phyloP scores from a whole-genome alignment of 306 rosid genomes.

The Sesbania bispinosa region DNA sequence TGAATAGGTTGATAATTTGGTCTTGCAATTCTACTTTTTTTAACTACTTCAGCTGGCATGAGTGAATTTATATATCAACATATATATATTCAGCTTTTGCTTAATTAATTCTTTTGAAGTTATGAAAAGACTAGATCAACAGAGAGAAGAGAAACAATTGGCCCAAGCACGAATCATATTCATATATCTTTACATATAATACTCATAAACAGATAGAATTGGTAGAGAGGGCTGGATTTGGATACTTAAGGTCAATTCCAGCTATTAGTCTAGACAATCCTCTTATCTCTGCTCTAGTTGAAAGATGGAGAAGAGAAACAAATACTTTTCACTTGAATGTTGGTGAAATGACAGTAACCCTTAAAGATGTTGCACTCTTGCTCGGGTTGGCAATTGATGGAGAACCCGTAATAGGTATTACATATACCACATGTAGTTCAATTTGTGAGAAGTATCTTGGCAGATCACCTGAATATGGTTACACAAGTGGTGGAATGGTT shows the following conservation, averaged over 20 bases:
- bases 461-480: constrained; percentile 72
- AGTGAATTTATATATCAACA: no score
- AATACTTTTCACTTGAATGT: constrained; percentile 97
- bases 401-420: constrained; percentile 89
- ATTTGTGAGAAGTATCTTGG: constrained; percentile 92
- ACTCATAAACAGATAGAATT: constrained; percentile 66
- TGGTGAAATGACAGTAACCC: constrained; percentile 94
- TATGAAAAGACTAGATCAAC: not conserved
- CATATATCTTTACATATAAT: no score
- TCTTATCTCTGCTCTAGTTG: constrained; percentile 93
- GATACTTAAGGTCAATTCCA: constrained; percentile 83
- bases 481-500: constrained; percentile 99
- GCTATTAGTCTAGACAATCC: constrained; percentile 98
- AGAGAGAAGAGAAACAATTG: not conserved
- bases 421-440: constrained; percentile 75
- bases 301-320: constrained; percentile 99
- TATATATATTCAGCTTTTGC: no score
- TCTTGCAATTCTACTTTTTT: no score
- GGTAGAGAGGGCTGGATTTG: constrained; percentile 90
- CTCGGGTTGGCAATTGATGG: constrained; percentile 97
- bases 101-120: no score
- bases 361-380: constrained; percentile 83
- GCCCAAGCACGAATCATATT: not conserved
- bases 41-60: no score
- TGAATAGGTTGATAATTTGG: no score